These are phyloP conservation scores for Colletotrichum costaricense DNA, from an alignment of 2,329 filamentous ascomycete species.

Conservation along the genomic window DNA sequence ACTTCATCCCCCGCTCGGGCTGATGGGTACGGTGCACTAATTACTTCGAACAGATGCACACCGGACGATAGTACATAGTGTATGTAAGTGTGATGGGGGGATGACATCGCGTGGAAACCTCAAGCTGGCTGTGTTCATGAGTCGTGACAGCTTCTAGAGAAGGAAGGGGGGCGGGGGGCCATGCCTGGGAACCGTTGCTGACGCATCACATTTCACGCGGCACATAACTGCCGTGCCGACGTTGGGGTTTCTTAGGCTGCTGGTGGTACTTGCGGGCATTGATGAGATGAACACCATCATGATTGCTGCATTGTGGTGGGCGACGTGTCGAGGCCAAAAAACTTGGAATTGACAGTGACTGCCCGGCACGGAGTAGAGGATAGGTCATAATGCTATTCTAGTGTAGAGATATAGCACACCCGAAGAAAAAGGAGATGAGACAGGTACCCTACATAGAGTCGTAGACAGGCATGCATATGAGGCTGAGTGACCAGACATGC, in stretches of 20 bases:
- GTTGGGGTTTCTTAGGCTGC: not conserved
- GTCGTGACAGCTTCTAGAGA: slow-evolving; percentile 14
- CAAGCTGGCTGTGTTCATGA: not conserved
- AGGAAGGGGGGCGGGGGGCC: not conserved
- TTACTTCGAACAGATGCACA: not conserved
- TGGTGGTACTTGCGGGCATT: not conserved
- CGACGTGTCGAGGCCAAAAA: not conserved
- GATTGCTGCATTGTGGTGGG: not conserved
- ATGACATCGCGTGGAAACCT: not conserved
- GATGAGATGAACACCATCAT: not conserved
- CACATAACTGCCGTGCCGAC: not conserved
- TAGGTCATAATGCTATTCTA: not conserved
- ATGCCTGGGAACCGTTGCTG: not conserved
- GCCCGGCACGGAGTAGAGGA: not conserved
- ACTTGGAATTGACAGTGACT: not conserved
- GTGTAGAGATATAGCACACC: not conserved
- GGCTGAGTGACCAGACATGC: not conserved
- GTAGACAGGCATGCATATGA: not conserved
- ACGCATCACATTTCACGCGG: not conserved
- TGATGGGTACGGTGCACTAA: not conserved
- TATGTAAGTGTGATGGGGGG: not conserved
- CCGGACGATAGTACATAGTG: not conserved
- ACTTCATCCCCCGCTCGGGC: slow-evolving; percentile 10
- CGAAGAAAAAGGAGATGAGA: not conserved
- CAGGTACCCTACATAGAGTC: not conserved